Evolutionary conservation across 257 asterid genomes (phyloP), one percentile per base, ranked within the genome.

Genomic region (Jacaranda mimosifolia): DNA sequence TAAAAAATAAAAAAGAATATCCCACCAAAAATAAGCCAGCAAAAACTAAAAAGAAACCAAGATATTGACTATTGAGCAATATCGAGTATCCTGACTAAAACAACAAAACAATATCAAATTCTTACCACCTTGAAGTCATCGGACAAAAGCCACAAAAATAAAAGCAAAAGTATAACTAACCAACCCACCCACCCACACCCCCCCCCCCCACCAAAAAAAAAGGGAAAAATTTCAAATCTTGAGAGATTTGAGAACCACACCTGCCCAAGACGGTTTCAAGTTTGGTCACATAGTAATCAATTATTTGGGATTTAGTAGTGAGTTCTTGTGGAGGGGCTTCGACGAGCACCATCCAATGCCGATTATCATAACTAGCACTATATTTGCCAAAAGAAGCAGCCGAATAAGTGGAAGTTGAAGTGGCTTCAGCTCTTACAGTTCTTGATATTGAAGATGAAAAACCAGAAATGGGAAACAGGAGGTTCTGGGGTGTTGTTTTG

Each of bases 301-400:
- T 89, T 42, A 90, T 85, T 55, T 85, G 87, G 51, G 89, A 81
- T 77, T 85, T 91, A 48, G 94, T 62, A 52, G 78, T 63, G 36
- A 85, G 80, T 46, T 80, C 77, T 12, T 19, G 77, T 3, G 89
- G 85, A 74, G 97, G 98, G 51, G 82, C 46, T 62, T 87, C 91
- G 87, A 91, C 72, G 17, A 91, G 82, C 77, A 95, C 96, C 89
- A 88, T 88, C 98, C 98, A 95, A 68, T 85, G 89, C 69, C 90
- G 86, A 36, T 79, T 84, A 13, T 67, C 75, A n/a, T 68, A 57
- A 51, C 42, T 53, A 26, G 38, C 9, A 19, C 40, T 56, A 71
- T n/a, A 65, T 43, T 66, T 19, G 38, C 77, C 81, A 11, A 70
- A 35, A 36, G 43, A 43, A 68, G 65, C 63, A 7, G 79, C 68